phyloP scores from a whole-genome alignment of 306 rosid genomes.

The Cicer arietinum region DNA sequence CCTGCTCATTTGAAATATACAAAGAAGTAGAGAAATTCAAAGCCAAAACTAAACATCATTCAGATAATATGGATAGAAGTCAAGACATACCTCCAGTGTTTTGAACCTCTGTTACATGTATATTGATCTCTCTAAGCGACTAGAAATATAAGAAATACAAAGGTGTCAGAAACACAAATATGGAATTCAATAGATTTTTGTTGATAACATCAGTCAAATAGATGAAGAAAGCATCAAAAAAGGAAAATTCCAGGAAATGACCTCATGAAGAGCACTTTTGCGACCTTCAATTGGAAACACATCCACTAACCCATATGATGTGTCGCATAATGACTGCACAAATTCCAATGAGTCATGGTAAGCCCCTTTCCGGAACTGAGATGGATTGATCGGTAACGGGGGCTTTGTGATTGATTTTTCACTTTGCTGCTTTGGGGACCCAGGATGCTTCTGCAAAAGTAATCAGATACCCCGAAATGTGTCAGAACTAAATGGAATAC shows the following conservation, averaged over 20 bases:
- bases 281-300: conserved; percentile 98
- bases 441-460: conserved; percentile 77
- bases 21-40: conserved; percentile 23
- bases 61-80: conserved; percentile 32
- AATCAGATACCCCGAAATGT: conserved; percentile 35
- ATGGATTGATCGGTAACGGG: conserved; percentile 72
- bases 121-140: conserved; percentile 89
- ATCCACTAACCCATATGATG: conserved; percentile 94
- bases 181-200: neutral
- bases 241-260: conserved; percentile 47
- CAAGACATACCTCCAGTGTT: conserved; percentile 82
- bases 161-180: conserved; percentile 46
- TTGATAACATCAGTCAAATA: conserved; percentile 29
- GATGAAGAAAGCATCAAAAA: conserved; percentile 36
- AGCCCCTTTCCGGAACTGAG: conserved; percentile 90
- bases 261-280: conserved; percentile 94
- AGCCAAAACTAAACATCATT: conserved; percentile 32
- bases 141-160: conserved; percentile 51
- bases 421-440: conserved; percentile 73
- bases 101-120: conserved; percentile 73
- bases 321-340: conserved; percentile 93
- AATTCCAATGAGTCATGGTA: conserved; percentile 89
- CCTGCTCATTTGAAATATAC: conserved; percentile 22
- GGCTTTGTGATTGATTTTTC: conserved; percentile 79
- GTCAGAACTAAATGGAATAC: conserved; percentile 5